Evolutionary conservation across 805 yeast genomes (phyloP), one percentile per base, ranked within the genome.

Genomic region (Yarrowia sp.): DNA sequence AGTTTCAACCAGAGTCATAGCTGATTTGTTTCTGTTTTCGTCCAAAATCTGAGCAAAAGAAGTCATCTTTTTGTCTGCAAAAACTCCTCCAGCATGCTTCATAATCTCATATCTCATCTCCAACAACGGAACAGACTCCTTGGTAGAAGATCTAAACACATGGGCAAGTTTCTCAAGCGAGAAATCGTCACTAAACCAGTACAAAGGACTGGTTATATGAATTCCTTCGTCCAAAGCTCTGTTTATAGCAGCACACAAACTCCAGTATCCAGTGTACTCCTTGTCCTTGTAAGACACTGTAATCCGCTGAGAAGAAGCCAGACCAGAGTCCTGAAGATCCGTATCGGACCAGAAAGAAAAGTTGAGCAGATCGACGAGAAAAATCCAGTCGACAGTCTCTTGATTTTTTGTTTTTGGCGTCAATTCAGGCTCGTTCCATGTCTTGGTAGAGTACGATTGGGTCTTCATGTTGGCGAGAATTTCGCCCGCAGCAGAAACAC

Each of bases 181-280:
- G 36, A 74, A 71, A n/a, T 70, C 73, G 0, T 41, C 56, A 16
- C 69, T 48, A 0, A 46, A 38, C 81, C 82, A 79, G 63, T 70
- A 77, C 19, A 43, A 12, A 2, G 80, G 80, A 3, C 67, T 56
- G 2, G 80, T 78, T 32, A 79, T 72, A 1, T 78, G 76, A 10
- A 78, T 69, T 1, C 75, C 76, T n/a, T 72, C 72, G 24, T 74
- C 78, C 24, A 79, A 66, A 0, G 81, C 81, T n/a, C 78, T 67
- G 67, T 79, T 76, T 17, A 79, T 70, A 12, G 79, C 79, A 0
- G 82, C 82, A 16, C 73, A 75, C 24, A 79, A 70, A 59, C 81
- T 77, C 82, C 82, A 78, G 69, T 79, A 79, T 11, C 82, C 82
- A 0, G 82, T 79, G 70, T 77, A 79, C 28, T 26, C 40, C 19